phyloP scores from a whole-genome alignment of 202 grass and related monocot species.

The Panicum virgatum region DNA sequence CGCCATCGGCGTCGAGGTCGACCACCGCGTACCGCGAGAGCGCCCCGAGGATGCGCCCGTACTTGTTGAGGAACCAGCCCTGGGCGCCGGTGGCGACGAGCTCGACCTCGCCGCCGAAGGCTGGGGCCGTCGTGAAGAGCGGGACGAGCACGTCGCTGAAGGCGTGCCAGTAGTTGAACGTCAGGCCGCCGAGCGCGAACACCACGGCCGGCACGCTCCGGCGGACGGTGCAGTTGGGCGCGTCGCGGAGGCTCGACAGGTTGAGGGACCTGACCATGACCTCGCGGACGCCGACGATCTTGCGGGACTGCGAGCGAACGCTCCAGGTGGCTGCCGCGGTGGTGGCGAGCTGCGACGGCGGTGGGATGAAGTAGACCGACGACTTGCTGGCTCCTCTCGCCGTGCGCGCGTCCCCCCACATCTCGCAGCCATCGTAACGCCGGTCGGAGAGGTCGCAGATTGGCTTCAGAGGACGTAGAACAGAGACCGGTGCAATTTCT shows the following conservation, averaged over 20 bases:
- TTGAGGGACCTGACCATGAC: slow-evolving; percentile 50
- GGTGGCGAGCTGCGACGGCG: background rate
- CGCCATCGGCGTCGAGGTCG: background rate
- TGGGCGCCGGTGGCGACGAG: slow-evolving; percentile 58
- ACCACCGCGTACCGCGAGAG: slow-evolving; percentile 43
- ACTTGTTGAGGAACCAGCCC: slow-evolving; percentile 66
- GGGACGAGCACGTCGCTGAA: slow-evolving; percentile 86
- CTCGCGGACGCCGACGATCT: slow-evolving; percentile 44
- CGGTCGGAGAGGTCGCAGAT: slow-evolving; percentile 28
- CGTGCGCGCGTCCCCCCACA: slow-evolving; percentile 34
- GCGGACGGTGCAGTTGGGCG: slow-evolving; percentile 58
- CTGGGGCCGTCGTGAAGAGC: slow-evolving; percentile 60
- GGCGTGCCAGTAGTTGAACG: slow-evolving; percentile 80
- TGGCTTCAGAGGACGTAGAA: background rate
- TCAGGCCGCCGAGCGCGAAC: slow-evolving; percentile 70
- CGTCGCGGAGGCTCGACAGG: slow-evolving; percentile 7
- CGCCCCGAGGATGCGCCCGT: slow-evolving; percentile 43
- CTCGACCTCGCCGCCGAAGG: slow-evolving; percentile 68
- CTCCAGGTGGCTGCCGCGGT: slow-evolving; percentile 35
- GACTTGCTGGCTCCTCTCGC: background rate
- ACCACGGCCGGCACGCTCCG: slow-evolving; percentile 58
- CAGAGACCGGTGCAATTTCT: background rate
- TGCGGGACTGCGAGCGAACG: slow-evolving; percentile 71
- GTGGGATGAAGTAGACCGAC: slow-evolving; percentile 30
- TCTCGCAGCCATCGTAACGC: slow-evolving; percentile 26